These are phyloP conservation scores for Nicotiana undulata DNA, from an alignment of 257 asterid species.

Conservation along the genomic window DNA sequence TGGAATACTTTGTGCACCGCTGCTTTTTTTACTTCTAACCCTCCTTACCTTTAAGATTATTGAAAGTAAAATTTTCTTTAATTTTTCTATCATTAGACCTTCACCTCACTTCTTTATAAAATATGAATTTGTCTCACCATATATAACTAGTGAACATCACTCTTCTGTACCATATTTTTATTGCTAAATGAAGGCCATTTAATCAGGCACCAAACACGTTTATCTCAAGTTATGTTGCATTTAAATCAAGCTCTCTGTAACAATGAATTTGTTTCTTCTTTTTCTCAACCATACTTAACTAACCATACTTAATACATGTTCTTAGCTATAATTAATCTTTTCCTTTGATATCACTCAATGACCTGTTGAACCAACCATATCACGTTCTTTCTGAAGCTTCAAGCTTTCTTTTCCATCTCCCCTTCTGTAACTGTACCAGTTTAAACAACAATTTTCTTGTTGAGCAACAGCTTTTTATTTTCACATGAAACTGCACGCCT, in stretches of 20 bases:
- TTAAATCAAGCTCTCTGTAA: conserved; percentile 11
- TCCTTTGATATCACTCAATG: conserved; percentile 36
- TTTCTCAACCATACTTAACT: background rate
- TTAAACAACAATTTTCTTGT: background rate
- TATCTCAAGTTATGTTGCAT: conserved; percentile 21
- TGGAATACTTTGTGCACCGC: too few species aligned
- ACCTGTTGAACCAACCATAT: conserved; percentile 13
- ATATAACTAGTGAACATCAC: conserved; percentile 10
- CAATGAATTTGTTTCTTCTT: background rate
- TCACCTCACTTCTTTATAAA: background rate
- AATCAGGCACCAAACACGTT: conserved; percentile 21
- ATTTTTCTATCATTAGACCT: background rate
- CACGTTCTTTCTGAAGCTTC: conserved; percentile 39
- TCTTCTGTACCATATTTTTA: conserved; percentile 2
- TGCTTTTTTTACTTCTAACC: background rate
- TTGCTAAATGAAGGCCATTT: conserved; percentile 24
- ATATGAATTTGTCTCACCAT: background rate
- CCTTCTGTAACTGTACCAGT: background rate
- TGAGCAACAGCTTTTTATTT: background rate
- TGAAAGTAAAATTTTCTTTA: background rate
- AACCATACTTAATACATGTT: background rate
- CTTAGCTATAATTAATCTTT: conserved; percentile 18
- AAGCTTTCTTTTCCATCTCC: conserved; percentile 19
- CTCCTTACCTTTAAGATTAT: background rate
- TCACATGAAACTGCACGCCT: conserved; percentile 6